Evolutionary conservation across 176 grass and related monocot species (phyloP).

Genomic region (Tuctoria greenei): DNA sequence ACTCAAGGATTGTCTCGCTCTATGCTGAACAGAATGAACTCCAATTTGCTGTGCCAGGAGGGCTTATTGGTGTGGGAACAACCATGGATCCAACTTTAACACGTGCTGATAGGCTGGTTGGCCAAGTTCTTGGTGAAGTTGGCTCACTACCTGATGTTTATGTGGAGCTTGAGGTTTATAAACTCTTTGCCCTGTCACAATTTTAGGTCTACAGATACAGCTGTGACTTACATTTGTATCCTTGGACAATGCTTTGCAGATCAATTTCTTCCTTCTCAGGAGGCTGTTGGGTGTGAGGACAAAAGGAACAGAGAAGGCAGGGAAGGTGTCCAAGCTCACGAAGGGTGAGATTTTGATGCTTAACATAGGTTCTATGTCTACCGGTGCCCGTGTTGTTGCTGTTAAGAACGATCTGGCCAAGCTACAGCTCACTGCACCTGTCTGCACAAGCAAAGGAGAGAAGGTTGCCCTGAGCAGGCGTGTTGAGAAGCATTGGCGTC

Average conservation of each 20-base stretch:
- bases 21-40: slow-evolving; percentile 95
- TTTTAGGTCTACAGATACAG: neutral
- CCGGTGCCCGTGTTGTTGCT: slow-evolving; percentile 65
- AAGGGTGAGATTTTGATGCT: slow-evolving; percentile 97
- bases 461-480: slow-evolving; percentile 86
- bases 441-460: slow-evolving; percentile 87
- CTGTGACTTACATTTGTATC: neutral
- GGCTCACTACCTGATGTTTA: slow-evolving; percentile 85
- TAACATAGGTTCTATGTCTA: slow-evolving; percentile 97
- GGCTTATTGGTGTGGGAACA: slow-evolving; percentile 92
- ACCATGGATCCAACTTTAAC: slow-evolving; percentile 94
- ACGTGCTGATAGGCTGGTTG: slow-evolving; percentile 85
- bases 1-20: slow-evolving; percentile 87
- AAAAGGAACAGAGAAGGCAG: slow-evolving; percentile 79
- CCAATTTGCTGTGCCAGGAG: slow-evolving; percentile 92
- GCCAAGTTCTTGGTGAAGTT: slow-evolving; percentile 93
- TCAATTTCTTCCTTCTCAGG: slow-evolving; percentile 89
- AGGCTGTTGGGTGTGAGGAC: slow-evolving; percentile 91
- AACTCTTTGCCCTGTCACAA: neutral
- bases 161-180: slow-evolving; percentile 80
- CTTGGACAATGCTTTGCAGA: slow-evolving; percentile 30
- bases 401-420: slow-evolving; percentile 84
- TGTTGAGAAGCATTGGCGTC: slow-evolving; percentile 94
- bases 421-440: slow-evolving; percentile 80
- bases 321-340: slow-evolving; percentile 80